Base-by-base conservation (phyloP, 495 filamentous ascomycete species). In the Xylaria cubensis region DNA sequence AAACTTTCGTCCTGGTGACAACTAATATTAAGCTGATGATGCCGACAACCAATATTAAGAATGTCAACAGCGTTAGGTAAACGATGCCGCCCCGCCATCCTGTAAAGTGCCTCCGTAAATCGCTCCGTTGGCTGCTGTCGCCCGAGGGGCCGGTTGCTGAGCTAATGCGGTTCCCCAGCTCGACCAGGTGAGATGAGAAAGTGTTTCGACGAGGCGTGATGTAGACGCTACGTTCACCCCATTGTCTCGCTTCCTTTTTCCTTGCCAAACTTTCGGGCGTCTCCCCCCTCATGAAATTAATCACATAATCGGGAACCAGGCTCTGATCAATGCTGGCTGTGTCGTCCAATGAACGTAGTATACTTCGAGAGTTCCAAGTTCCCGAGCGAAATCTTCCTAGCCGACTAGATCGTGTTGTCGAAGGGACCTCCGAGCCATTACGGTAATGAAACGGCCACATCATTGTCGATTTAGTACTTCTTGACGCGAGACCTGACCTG, bases 271-370 rank as follows among this genome's bases (percentile, higher is more conserved):
- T 82, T 67, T 84, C 83, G 4, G 82, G 81, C 19, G 82, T 82
- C 73, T 84, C 82, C 46, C 82, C 80, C 48, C 80, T 78, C 48
- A 86, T 78, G 71, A 82, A 86, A 67, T 82, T 85, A 69, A 82
- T 76, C 32, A 85, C 81, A 64, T 85, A 86, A 66, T 85, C 83
- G 7, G 83, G 84, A 15, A 85, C 78, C 19, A 85, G 69, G 71
- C 80, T 79, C 59, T 75, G 76, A 55, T 81, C 76, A 42, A 84
- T 74, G 48, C 79, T 78, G 51, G 77, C 74, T 4, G 75, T 73
- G 48, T 79, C 77, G 34, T 77, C 75, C 13, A 76, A 66, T 12
- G 75, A 70, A 1, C 74, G 77, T 21, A 79, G 72, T 36, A 77
- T 75, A 59, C 72, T 76, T 70, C 75, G 75, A 13, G 77, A 74